phyloP scores from a whole-genome alignment of 257 asterid species.

The Coffea canephora region DNA sequence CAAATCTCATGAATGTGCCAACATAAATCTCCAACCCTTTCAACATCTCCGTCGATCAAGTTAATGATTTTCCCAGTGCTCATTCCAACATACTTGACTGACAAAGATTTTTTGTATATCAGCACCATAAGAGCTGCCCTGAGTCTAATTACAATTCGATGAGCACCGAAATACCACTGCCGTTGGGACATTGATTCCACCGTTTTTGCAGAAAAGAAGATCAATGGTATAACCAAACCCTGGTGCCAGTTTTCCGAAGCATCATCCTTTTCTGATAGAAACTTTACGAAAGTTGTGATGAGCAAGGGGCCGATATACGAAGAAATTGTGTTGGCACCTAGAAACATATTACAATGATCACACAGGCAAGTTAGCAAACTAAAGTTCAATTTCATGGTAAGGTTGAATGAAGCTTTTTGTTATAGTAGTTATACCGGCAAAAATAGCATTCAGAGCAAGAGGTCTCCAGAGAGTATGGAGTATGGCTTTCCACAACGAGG shows the following conservation, averaged over 20 bases:
- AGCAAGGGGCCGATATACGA: slow-evolving; percentile 77
- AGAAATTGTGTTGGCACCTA: slow-evolving; percentile 72
- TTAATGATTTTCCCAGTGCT: slow-evolving; percentile 64
- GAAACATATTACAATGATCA: slow-evolving; percentile 14
- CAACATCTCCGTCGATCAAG: slow-evolving; percentile 68
- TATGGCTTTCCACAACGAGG: slow-evolving; percentile 55
- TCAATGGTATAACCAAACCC: slow-evolving; percentile 59
- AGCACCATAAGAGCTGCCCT: slow-evolving; percentile 72
- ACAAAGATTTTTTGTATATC: slow-evolving; percentile 57
- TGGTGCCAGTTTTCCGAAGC: slow-evolving; percentile 38
- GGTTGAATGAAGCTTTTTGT: background rate
- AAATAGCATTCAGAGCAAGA: slow-evolving; percentile 57
- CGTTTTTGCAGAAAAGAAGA: slow-evolving; percentile 72
- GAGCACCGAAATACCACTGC: slow-evolving; percentile 92
- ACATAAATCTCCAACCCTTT: slow-evolving; percentile 81
- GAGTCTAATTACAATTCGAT: slow-evolving; percentile 61
- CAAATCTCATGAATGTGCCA: slow-evolving; percentile 76
- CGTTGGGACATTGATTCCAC: slow-evolving; percentile 82
- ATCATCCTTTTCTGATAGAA: slow-evolving; percentile 50
- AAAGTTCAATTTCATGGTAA: background rate
- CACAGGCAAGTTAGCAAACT: background rate
- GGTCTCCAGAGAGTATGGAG: slow-evolving; percentile 42
- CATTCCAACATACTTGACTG: slow-evolving; percentile 51
- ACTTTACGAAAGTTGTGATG: slow-evolving; percentile 75
- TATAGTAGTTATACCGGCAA: slow-evolving; percentile 64